phyloP scores from a whole-genome alignment of 257 asterid species.

The Plantago elongata region DNA sequence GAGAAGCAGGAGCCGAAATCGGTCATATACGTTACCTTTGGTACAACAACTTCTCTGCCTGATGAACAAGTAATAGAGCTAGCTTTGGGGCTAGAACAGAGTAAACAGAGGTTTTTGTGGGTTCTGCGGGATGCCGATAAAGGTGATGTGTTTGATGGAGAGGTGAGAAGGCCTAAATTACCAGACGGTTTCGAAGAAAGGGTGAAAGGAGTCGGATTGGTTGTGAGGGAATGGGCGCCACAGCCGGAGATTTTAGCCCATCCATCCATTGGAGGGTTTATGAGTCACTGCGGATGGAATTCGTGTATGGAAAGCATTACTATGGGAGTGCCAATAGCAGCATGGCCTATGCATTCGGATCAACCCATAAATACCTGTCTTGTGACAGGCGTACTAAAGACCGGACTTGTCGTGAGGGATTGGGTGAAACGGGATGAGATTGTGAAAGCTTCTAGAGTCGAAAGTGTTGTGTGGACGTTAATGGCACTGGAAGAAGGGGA shows the following conservation, averaged over 20 bases:
- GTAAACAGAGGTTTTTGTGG: constrained; percentile 47
- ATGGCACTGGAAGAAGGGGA: constrained; percentile 40
- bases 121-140: constrained; percentile 53
- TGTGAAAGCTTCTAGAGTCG: constrained; percentile 20
- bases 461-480: constrained; percentile 27
- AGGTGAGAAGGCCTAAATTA: constrained; percentile 26
- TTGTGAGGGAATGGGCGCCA: constrained; percentile 53
- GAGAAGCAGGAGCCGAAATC: constrained; percentile 35
- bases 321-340: constrained; percentile 41
- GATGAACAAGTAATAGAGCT: constrained; percentile 31
- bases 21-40: constrained; percentile 39
- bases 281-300: constrained; percentile 63
- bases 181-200: constrained; percentile 45
- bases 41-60: constrained; percentile 34
- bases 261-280: constrained; percentile 35
- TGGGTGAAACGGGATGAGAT: constrained; percentile 27
- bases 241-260: constrained; percentile 48
- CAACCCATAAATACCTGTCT: constrained; percentile 39
- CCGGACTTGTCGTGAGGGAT: constrained; percentile 36
- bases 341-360: constrained; percentile 62
- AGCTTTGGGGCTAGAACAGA: constrained; percentile 43
- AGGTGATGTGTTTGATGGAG: constrained; percentile 37
- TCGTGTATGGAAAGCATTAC: constrained; percentile 50
- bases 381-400: constrained; percentile 26
- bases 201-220: constrained; percentile 21